Evolutionary conservation across 495 filamentous ascomycete genomes (phyloP).

Genomic region (Xanthoparmelia taractica): DNA sequence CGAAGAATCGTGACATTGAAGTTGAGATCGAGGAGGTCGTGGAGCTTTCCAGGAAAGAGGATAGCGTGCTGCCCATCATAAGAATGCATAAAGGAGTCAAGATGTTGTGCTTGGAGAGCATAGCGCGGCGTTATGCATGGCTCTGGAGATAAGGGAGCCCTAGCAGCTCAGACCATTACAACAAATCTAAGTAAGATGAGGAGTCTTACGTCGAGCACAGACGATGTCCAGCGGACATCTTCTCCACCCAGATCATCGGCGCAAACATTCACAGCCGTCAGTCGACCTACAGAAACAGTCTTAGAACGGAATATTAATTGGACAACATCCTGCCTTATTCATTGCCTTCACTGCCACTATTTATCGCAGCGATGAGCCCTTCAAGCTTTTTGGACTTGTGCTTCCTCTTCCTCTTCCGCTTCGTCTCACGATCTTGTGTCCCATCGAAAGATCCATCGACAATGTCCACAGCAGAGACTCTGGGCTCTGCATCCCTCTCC

Average conservation of each 20-base stretch:
- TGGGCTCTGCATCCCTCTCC: conserved; percentile 4
- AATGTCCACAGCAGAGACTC: background rate
- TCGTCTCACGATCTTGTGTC: conserved; percentile 27
- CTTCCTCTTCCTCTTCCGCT: conserved; percentile 44
- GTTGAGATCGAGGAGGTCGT: background rate
- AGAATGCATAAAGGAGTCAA: background rate
- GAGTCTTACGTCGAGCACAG: background rate
- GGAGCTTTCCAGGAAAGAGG: background rate
- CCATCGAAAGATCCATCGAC: conserved; percentile 25
- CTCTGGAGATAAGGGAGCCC: background rate
- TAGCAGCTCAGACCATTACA: background rate
- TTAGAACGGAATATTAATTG: background rate
- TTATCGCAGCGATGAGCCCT: conserved; percentile 8
- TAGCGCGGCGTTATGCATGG: conserved; percentile 15
- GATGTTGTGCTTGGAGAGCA: background rate
- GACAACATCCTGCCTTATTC: conserved; percentile 13
- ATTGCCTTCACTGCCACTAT: conserved; percentile 17
- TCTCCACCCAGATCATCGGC: background rate
- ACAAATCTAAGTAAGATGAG: background rate
- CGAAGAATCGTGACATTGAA: conserved; percentile 49
- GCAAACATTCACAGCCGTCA: background rate
- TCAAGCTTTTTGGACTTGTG: conserved; percentile 29
- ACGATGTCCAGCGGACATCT: background rate
- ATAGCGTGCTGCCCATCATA: background rate
- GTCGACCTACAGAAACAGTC: background rate